Base-by-base conservation (phyloP, 495 filamentous ascomycete species). In the Schizothecium vesticola region DNA sequence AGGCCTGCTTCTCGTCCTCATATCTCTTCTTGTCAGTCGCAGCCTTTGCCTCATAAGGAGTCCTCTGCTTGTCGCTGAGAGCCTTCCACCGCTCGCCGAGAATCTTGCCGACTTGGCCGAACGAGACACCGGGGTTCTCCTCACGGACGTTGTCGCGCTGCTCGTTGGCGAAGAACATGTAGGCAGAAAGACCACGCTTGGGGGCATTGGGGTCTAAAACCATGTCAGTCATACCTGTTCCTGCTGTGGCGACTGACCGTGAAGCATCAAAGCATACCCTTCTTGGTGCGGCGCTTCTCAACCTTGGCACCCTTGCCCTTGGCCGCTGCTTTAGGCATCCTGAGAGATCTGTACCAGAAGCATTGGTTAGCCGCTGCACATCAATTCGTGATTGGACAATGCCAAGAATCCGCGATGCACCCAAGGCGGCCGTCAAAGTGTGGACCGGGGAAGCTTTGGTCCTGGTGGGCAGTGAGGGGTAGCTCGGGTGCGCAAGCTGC, bases 81-180 rank as follows among this genome's bases (percentile, higher is more conserved):
- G 88, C 91, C 92, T 98, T 99, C 95, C 95, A 99, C 82, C 89
- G 88, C 86, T 97, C 93, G 79, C 95, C 95, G 55, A 99, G 92
- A 69, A 92, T 87, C 87, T 97, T 97, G 80, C 95, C 95, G 74
- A 99, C 94, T 79, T 98, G 93, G 72, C 95, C 95, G 81, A 99
- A 99, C 67, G 88, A 89, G 83, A 99, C 97, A 67, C 94, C 94
- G 6, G 96, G 94, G 86, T 99, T 98, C 81, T 99, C 95, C 77
- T 96, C 92, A 76, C 94, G 91, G 73, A 99, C 95, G 79, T 95
- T 96, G 73, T 98, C 95, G 73, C 95, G 93, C 80, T 97, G 91
- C 79, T 98, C 96, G 75, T 98, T 98, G 86, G 95, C 95, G 79
- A 99, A 99, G 88, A 98, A 99, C 95, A 99, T 99, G 88, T 99